Conservation (phyloP, 805 yeast genomes). For the Brettanomyces bruxellensis region DNA sequence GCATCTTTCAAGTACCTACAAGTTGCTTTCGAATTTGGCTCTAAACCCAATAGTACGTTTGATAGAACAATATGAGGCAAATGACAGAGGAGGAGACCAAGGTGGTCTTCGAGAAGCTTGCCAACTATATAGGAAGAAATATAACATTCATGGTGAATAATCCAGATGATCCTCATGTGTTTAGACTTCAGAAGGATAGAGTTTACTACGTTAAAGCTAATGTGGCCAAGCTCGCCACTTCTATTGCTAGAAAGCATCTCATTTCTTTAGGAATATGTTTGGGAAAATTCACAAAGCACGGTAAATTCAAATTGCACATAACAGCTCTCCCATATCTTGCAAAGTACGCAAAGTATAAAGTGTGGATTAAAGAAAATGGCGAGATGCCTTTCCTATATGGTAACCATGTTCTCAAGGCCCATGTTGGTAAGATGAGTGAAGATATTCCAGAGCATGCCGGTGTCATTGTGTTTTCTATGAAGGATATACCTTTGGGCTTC, state of each 20-base stretch:
- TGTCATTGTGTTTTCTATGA: slow-evolving; percentile 83
- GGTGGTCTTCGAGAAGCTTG: slow-evolving; percentile 90
- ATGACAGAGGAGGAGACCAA: slow-evolving; percentile 95
- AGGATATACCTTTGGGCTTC: slow-evolving; percentile 87
- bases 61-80: slow-evolving; percentile 61
- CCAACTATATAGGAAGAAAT: slow-evolving; percentile 94
- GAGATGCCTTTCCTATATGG: slow-evolving; percentile 98
- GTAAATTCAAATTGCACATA: slow-evolving; percentile 89
- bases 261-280: slow-evolving; percentile 92
- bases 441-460: slow-evolving; percentile 98
- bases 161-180: slow-evolving; percentile 82
- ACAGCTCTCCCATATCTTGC: slow-evolving; percentile 82
- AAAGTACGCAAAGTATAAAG: slow-evolving; percentile 82
- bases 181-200: slow-evolving; percentile 91
- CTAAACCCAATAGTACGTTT: not conserved
- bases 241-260: slow-evolving; percentile 78
- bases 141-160: slow-evolving; percentile 82
- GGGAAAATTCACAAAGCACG: slow-evolving; percentile 96
- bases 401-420: slow-evolving; percentile 93
- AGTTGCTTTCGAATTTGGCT: too few relatives aligned
- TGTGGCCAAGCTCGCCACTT: slow-evolving; percentile 80
- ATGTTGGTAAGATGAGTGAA: slow-evolving; percentile 92
- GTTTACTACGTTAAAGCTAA: slow-evolving; percentile 86
- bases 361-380: slow-evolving; percentile 96
- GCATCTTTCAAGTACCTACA: not conserved